phyloP scores from a whole-genome alignment of 169 alveolate genomes.

The Babesia sp. region DNA sequence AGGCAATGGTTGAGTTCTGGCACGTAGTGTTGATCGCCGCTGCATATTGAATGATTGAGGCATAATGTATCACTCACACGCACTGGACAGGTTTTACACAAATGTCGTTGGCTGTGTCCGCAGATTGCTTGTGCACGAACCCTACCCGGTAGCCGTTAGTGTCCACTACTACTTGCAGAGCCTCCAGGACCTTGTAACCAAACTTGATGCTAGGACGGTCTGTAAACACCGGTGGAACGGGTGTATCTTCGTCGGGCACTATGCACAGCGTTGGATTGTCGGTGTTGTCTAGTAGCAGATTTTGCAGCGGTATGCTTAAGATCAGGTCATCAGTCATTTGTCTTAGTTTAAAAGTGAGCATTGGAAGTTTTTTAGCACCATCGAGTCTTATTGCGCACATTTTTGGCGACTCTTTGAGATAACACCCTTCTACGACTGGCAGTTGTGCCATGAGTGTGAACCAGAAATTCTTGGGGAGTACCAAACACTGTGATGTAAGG shows the following conservation, averaged over 20 bases:
- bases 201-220: constrained; percentile 71
- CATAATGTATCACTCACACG: constrained; percentile 1
- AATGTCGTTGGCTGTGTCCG: constrained; percentile 35
- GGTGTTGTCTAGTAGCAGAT: constrained; percentile 64
- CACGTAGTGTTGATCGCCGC: constrained; percentile 72
- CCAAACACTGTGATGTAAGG: constrained; percentile 65
- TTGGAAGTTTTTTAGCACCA: constrained; percentile 43
- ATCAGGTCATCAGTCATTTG: neutral
- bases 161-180: constrained; percentile 71
- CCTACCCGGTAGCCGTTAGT: constrained; percentile 71
- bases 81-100: constrained; percentile 57
- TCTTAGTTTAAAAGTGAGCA: constrained; percentile 56
- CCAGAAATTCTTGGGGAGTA: constrained; percentile 78
- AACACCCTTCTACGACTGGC: constrained; percentile 72
- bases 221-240: constrained; percentile 62
- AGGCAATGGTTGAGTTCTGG: constrained; percentile 75
- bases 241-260: constrained; percentile 66
- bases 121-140: constrained; percentile 56
- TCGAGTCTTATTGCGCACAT: constrained; percentile 44
- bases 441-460: constrained; percentile 73
- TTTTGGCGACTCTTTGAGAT: constrained; percentile 39
- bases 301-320: constrained; percentile 53
- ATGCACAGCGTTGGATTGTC: constrained; percentile 59
- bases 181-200: constrained; percentile 74
- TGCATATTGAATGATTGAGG: neutral